Evolutionary conservation across 306 rosid species (phyloP), one percentile per base, ranked within the genome.

Genomic region (Corylus heterophylla): DNA sequence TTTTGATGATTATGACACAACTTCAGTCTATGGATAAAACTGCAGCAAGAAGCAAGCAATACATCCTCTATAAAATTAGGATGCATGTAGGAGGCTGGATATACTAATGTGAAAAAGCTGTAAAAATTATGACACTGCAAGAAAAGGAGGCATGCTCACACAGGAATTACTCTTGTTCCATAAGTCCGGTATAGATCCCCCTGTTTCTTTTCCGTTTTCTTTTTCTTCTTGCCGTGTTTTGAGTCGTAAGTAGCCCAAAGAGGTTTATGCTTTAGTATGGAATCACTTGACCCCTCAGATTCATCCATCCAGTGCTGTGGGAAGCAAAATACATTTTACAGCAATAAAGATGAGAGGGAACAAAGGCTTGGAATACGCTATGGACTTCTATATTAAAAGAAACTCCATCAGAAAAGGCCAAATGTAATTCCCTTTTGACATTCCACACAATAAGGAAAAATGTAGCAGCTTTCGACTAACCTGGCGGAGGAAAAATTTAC

Each of bases 131-230:
- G 10, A 67, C 71, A 70, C 73, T 17, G 74, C 61, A 81, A 80
- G 69, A 67, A 48, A 79, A 47, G 81, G 76, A 37, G 76, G 81
- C 75, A 84, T 79, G 78, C 99, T 86, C 89, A 95, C 99, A 95
- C 98, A 83, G 99, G 99, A 90, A 95, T 81, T 73, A 95, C 96
- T 93, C 98, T 88, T 66, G 99, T 95, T 77, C 99, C 99, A 84
- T 89, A 93, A 49, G 99, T 93, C 80, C 92, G 96, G 72, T 84
- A 89, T 51, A 93, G 83, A 84, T 86, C 88, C 71, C 99, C 99
- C 31, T 82, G 90, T 80, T 91, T 94, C 84, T 76, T 91, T 85
- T 63, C 90, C 58, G 54, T 54, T 18, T 54, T 54, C 20, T 54
- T 64, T 83, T 69, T 91, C 86, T 18, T 90, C 70, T 13, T 91